A percentile compares a stretch with the other conserved stretches of the same genome.
Evolutionary conservation across 345 rosid genomes (phyloP).

Genomic region (Eucalyptus regnans): DNA sequence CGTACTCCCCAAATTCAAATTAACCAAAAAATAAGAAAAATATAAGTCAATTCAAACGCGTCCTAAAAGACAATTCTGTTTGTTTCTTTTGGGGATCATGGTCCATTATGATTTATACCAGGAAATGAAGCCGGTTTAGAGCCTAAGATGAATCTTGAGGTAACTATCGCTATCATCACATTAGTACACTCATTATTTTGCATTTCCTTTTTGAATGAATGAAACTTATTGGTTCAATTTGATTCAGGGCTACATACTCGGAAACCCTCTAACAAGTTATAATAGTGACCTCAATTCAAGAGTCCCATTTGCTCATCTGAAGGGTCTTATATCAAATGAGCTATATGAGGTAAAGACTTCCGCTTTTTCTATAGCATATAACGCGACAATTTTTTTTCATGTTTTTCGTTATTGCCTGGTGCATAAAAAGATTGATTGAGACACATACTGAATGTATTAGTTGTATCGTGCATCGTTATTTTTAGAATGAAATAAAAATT

Average conservation of each 20-base stretch:
- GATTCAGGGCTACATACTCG: slow-evolving; percentile 13
- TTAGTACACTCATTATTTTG: background rate
- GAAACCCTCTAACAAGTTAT: slow-evolving; percentile 11
- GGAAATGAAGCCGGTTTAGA: background rate
- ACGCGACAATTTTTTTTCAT: background rate
- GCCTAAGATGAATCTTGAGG: background rate
- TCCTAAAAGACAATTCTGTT: too few relatives aligned
- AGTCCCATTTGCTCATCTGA: background rate
- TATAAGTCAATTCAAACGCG: background rate
- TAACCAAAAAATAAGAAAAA: background rate
- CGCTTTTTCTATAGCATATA: background rate
- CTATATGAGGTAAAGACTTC: background rate
- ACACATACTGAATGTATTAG: background rate
- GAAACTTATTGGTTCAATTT: background rate
- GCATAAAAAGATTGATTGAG: background rate
- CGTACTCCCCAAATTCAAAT: background rate
- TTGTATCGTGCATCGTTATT: background rate
- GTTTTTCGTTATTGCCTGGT: too few relatives aligned
- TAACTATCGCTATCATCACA: background rate
- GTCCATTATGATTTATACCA: background rate
- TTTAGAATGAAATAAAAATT: background rate
- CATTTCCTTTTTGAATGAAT: background rate
- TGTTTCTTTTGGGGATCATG: background rate
- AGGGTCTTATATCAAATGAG: slow-evolving; percentile 7
- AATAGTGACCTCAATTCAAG: slow-evolving; percentile 6